Percentiles rank a stretch among this genome's conserved stretches.
Evolutionary conservation across 768 basidiomycete species (phyloP).

Genomic region (Strobilomyces confusus): DNA sequence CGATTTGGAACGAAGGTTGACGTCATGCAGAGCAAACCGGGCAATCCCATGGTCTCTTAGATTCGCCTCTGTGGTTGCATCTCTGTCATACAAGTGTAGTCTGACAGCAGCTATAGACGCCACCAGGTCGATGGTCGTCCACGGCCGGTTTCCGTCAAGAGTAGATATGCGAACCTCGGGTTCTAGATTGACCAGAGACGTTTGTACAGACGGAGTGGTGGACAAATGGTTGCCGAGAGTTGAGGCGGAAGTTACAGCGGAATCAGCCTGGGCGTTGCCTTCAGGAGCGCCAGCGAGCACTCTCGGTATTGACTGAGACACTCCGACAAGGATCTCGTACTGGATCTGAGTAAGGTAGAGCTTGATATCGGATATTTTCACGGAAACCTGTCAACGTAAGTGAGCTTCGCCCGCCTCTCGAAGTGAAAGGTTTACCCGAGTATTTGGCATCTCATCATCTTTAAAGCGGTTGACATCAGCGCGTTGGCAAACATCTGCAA

Average conservation of each 20-base stretch:
- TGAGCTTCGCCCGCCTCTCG: constrained; percentile 2
- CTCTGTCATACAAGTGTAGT: constrained; percentile 79
- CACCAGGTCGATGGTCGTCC: constrained; percentile 70
- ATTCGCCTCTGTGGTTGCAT: constrained; percentile 51
- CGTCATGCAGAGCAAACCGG: constrained; percentile 78
- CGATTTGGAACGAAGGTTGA: constrained; percentile 73
- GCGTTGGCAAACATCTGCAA: constrained; percentile 63
- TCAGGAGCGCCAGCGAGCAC: constrained; percentile 52
- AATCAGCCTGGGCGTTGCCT: constrained; percentile 31
- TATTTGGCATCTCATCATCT: constrained; percentile 60
- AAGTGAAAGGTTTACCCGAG: constrained; percentile 49
- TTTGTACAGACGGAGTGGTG: constrained; percentile 2
- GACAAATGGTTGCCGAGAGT: background rate
- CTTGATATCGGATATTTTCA: constrained; percentile 80
- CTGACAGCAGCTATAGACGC: constrained; percentile 69
- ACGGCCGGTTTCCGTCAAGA: constrained; percentile 32
- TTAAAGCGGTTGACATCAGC: constrained; percentile 48
- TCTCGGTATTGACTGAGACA: constrained; percentile 66
- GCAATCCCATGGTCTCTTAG: constrained; percentile 80
- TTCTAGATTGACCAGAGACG: constrained; percentile 28
- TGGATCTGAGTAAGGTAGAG: constrained; percentile 81
- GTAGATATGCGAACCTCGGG: constrained; percentile 52
- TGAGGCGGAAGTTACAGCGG: constrained; percentile 18
- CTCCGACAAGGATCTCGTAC: constrained; percentile 64
- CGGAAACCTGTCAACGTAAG: constrained; percentile 45